Evolutionary conservation across 2,329 filamentous ascomycete species (phyloP).

Genomic region (Phaeomoniella chlamydospora): DNA sequence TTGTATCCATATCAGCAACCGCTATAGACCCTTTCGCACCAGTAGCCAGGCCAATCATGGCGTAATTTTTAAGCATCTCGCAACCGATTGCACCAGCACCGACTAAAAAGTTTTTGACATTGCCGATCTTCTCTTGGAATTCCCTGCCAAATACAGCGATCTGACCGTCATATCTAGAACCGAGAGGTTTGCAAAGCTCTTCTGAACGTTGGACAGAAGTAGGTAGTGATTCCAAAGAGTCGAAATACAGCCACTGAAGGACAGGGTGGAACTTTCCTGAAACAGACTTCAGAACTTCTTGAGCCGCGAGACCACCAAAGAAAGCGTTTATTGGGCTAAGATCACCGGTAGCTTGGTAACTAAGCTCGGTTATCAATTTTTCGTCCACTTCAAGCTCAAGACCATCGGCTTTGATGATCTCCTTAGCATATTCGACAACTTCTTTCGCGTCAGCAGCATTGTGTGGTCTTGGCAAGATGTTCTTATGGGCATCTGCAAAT

Average conservation of each 20-base stretch:
- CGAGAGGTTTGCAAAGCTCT: conserved; percentile 73
- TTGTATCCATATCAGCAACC: conserved; percentile 96
- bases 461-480: conserved; percentile 66
- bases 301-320: conserved; percentile 84
- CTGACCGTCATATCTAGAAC: conserved; percentile 86
- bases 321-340: conserved; percentile 85
- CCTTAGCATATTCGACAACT: conserved; percentile 59
- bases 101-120: conserved; percentile 84
- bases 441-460: conserved; percentile 71
- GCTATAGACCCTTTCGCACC: conserved; percentile 79
- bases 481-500: conserved; percentile 58
- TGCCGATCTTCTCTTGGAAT: conserved; percentile 85
- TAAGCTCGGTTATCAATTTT: conserved; percentile 83
- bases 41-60: conserved; percentile 88
- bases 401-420: conserved; percentile 49
- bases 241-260: conserved; percentile 91
- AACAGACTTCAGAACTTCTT: conserved; percentile 91
- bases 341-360: conserved; percentile 86
- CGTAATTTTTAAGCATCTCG: conserved; percentile 99
- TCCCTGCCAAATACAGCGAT: conserved; percentile 91
- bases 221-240: conserved; percentile 91
- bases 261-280: conserved; percentile 98
- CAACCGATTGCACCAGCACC: conserved; percentile 95
- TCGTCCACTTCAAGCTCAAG: conserved; percentile 76
- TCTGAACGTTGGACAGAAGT: conserved; percentile 60